Conservation (phyloP, 805 yeast species). For the Candida tallmaniae region DNA sequence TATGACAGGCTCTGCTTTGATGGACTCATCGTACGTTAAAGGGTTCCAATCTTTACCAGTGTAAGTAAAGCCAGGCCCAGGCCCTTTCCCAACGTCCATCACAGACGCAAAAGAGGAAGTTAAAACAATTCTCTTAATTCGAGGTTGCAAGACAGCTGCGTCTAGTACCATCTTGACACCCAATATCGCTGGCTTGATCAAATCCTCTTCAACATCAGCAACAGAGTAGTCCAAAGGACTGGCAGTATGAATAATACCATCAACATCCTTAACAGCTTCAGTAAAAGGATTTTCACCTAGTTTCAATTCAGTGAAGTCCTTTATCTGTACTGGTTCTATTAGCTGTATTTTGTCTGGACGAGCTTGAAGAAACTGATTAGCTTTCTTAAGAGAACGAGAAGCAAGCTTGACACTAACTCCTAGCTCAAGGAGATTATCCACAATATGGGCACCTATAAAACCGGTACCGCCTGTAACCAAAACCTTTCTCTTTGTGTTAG, state of each 20-base stretch:
- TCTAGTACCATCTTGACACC: slow-evolving; percentile 38
- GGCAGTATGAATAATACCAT: slow-evolving; percentile 23
- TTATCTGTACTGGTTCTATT: slow-evolving; percentile 13
- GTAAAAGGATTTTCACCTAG: slow-evolving; percentile 12
- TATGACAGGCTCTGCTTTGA: slow-evolving; percentile 8
- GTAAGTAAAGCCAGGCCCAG: slow-evolving; percentile 1
- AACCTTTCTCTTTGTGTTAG: slow-evolving; percentile 17
- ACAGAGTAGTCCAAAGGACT: slow-evolving; percentile 20
- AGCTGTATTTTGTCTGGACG: slow-evolving; percentile 10
- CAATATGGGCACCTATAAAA: slow-evolving; percentile 48
- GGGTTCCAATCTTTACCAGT: slow-evolving; percentile 34
- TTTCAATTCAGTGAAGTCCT: slow-evolving; percentile 11
- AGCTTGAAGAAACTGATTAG: slow-evolving; percentile 12
- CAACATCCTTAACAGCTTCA: slow-evolving; percentile 13
- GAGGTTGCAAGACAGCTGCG: slow-evolving; percentile 39
- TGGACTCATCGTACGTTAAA: slow-evolving; percentile 14
- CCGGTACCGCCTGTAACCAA: slow-evolving; percentile 53
- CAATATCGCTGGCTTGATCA: slow-evolving; percentile 24
- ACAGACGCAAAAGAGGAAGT: slow-evolving; percentile 42
- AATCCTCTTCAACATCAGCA: slow-evolving; percentile 18
- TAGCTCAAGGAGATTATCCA: slow-evolving; percentile 30
- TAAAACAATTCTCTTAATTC: slow-evolving; percentile 45
- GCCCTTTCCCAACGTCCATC: slow-evolving; percentile 13
- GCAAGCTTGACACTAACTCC: slow-evolving; percentile 11
- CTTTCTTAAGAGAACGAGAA: slow-evolving; percentile 15